Evolutionary conservation across 352 stramenopile genomes (phyloP).

Genomic region (Globisporangium cederbergense): DNA sequence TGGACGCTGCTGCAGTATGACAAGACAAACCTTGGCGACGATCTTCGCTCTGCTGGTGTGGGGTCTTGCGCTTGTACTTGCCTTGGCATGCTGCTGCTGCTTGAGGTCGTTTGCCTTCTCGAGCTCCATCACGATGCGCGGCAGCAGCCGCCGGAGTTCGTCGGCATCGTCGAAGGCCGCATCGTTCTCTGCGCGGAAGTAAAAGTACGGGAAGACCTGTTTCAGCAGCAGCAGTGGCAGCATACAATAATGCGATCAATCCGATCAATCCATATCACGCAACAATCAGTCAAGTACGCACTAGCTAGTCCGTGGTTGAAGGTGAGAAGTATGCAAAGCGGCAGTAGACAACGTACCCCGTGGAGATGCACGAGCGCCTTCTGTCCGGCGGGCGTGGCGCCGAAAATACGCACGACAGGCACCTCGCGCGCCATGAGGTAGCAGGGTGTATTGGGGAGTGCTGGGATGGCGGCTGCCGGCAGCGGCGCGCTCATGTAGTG

Average conservation of each 20-base stretch:
- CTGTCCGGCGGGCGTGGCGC: constrained; percentile 85
- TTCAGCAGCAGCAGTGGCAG: background rate
- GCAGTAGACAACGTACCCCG: constrained; percentile 40
- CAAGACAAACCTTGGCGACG: constrained; percentile 58
- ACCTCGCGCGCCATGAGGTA: constrained; percentile 67
- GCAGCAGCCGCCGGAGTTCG: constrained; percentile 51
- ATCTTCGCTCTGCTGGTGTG: constrained; percentile 27
- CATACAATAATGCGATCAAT: background rate
- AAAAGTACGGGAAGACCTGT: constrained; percentile 88
- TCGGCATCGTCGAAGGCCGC: constrained; percentile 63
- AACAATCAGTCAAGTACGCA: background rate
- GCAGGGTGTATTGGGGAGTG: constrained; percentile 54
- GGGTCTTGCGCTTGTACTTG: constrained; percentile 13
- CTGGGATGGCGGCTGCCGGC: constrained; percentile 35
- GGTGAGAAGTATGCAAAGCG: background rate
- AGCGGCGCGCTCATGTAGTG: constrained; percentile 77
- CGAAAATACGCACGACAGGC: constrained; percentile 88
- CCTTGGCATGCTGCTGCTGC: constrained; percentile 25
- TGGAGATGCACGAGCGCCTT: constrained; percentile 90
- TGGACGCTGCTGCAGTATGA: background rate
- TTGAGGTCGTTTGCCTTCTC: constrained; percentile 49
- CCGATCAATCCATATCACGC: background rate
- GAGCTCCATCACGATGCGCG: constrained; percentile 69
- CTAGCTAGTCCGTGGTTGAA: background rate
- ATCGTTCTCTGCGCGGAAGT: constrained; percentile 74